phyloP scores from a whole-genome alignment of 257 asterid species.

The Scutellaria barbata region DNA sequence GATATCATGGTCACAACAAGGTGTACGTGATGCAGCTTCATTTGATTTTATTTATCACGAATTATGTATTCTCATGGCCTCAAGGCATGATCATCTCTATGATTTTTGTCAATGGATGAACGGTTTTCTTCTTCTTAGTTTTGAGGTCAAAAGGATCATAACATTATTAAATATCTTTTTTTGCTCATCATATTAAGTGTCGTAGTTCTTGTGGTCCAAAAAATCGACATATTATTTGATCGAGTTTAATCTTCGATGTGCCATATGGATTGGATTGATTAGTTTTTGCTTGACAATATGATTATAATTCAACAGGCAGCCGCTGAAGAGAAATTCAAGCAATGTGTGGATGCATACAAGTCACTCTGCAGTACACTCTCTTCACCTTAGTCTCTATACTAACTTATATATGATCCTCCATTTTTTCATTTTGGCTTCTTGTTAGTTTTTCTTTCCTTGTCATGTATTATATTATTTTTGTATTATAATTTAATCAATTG shows the following conservation, averaged over 20 bases:
- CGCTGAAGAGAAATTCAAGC: slow-evolving; percentile 85
- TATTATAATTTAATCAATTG: not conserved
- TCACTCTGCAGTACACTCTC: slow-evolving; percentile 67
- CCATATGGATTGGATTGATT: not conserved
- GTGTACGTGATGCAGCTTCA: slow-evolving; percentile 12
- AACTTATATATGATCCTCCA: too few relatives aligned
- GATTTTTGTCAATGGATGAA: too few relatives aligned
- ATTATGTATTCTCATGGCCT: not conserved
- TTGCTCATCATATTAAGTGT: not conserved
- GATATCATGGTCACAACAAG: not conserved
- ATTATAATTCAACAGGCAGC: slow-evolving; percentile 52
- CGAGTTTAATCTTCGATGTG: not conserved
- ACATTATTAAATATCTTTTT: too few relatives aligned
- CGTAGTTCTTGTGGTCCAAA: not conserved
- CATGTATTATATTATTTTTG: not conserved
- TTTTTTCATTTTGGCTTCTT: not conserved
- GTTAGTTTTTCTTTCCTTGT: not conserved
- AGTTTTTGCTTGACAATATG: not conserved
- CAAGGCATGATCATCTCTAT: too few relatives aligned
- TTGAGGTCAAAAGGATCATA: too few relatives aligned
- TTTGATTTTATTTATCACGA: not conserved
- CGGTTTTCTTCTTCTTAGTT: too few relatives aligned
- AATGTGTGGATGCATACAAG: slow-evolving; percentile 74
- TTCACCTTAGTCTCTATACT: slow-evolving; percentile 32
- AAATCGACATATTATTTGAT: not conserved